phyloP scores from a whole-genome alignment of 2,329 filamentous ascomycete species.

The Exophiala xenobiotica region DNA sequence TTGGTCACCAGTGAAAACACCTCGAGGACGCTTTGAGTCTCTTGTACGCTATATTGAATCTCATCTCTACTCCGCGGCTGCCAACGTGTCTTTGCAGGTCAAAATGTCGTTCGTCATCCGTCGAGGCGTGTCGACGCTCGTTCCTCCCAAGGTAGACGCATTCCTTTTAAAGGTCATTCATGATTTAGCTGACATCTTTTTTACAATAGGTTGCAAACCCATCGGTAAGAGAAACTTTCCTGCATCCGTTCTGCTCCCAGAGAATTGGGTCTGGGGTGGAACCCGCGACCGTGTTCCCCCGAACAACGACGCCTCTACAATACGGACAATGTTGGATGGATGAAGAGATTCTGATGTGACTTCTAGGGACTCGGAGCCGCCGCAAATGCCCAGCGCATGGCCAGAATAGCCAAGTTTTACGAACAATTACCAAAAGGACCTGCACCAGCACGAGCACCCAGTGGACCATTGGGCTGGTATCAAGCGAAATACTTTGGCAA shows the following conservation, averaged over 20 bases:
- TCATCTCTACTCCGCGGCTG: not conserved
- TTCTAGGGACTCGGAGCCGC: slow-evolving; percentile 88
- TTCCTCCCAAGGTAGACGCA: slow-evolving; percentile 83
- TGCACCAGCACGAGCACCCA: slow-evolving; percentile 78
- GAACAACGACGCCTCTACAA: not conserved
- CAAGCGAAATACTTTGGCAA: slow-evolving; percentile 88
- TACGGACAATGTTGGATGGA: not conserved
- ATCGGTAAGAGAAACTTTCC: slow-evolving; percentile 19
- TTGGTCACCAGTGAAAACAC: slow-evolving; percentile 6
- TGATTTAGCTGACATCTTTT: slow-evolving; percentile 14
- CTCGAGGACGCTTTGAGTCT: slow-evolving; percentile 16
- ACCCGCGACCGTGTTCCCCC: not conserved
- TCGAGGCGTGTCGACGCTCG: slow-evolving; percentile 94
- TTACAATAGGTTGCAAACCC: slow-evolving; percentile 19
- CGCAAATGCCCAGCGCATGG: slow-evolving; percentile 95
- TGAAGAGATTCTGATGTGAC: slow-evolving; percentile 18
- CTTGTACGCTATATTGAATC: slow-evolving; percentile 8
- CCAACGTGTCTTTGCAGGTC: slow-evolving; percentile 32
- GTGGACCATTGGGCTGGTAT: slow-evolving; percentile 84
- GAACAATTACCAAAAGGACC: slow-evolving; percentile 93
- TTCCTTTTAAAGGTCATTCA: not conserved
- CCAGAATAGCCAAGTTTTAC: slow-evolving; percentile 97
- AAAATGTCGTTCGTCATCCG: slow-evolving; percentile 91
- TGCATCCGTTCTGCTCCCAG: not conserved
- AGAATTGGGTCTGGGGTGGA: not conserved